Evolutionary conservation across 495 filamentous ascomycete genomes (phyloP), one percentile per base, ranked within the genome.

Genomic region (Penicillium goetzii): DNA sequence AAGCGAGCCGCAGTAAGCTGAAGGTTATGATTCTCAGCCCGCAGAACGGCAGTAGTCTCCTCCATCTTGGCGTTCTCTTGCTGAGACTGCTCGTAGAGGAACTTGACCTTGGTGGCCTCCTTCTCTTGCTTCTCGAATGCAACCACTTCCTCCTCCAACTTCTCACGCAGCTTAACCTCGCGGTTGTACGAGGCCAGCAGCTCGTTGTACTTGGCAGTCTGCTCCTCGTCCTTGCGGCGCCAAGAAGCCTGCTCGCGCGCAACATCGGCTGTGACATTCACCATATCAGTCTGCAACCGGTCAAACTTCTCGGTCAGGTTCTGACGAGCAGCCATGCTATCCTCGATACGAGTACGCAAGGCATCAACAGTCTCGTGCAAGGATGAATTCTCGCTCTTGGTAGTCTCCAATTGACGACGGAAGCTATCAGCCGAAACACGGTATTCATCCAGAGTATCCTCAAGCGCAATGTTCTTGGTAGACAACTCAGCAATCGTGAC

Each of bases 251-350:
- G 92, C 70, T 97, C 92, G 59, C 88, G 84, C 17, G 87, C 86
- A 58, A 97, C 86, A 56, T 96, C 89, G 47, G 83, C 82, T 58
- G 89, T 88, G n/a, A 90, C 87, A 56, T 77, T 80, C 12, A 86
- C 84, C 89, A 98, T 92, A 59, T 97, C 91, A 65, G 90, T 84
- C 77, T 97, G 92, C 52, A 98, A 77, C 57, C 82, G 84, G 66
- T 92, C 86, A 68, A 97, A 89, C 72, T 93, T 94, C 69, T 83
- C 81, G 64, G 90, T 86, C 78, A 96, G 89, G 67, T 80, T 84
- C 66, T 93, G 90, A 56, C 92, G 88, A 63, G 90, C 83, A 63
- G 87, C 84, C 72, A 91, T 86, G 72, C 88, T 91, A 75, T 97
- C 93, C 76, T 96, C 88, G 55, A 96, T 86, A 68, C 97, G 91